These are phyloP conservation scores for Cryptococcus sp. DNA, from an alignment of 1,284 basidiomycete genomes.

Conservation along the genomic window DNA sequence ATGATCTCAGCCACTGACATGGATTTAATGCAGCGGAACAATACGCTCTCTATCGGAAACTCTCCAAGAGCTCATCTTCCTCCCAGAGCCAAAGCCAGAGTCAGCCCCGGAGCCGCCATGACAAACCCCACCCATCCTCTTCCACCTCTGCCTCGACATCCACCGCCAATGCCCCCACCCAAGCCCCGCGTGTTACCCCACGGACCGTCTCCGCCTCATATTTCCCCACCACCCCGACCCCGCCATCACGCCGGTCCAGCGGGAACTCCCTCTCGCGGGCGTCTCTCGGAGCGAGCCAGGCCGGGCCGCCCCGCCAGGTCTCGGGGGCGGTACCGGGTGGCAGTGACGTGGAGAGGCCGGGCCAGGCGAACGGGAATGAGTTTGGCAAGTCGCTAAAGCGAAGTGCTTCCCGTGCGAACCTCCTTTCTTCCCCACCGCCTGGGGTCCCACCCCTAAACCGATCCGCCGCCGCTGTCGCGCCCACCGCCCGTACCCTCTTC, in stretches of 20 bases:
- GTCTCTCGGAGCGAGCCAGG: background rate
- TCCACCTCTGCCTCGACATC: conserved; percentile 5
- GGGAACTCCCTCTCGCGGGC: background rate
- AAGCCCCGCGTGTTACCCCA: conserved; percentile 19
- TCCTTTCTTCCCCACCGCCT: conserved; percentile 1
- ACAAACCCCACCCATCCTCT: conserved; percentile 2
- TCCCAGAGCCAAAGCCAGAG: background rate
- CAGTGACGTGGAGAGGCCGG: background rate
- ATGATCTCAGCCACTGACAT: conserved; percentile 57
- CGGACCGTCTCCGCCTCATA: conserved; percentile 15
- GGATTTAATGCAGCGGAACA: conserved; percentile 60
- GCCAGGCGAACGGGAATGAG: no score
- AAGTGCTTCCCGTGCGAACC: conserved; percentile 6
- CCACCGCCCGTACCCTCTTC: conserved; percentile 14
- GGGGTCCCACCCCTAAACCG: background rate
- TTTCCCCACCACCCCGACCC: conserved; percentile 37
- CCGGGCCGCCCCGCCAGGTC: background rate
- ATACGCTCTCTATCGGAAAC: conserved; percentile 76
- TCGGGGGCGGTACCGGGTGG: no score
- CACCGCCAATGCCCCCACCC: background rate
- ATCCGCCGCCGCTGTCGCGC: background rate
- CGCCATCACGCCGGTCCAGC: conserved; percentile 21
- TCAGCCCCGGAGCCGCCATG: conserved; percentile 3
- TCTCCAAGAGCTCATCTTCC: conserved; percentile 56
- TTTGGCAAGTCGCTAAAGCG: conserved; percentile 3